A percentile compares a stretch with the other conserved stretches of the same genome.
Evolutionary conservation across 495 filamentous ascomycete genomes (phyloP).

Genomic region (Hypoxylon intermedium): DNA sequence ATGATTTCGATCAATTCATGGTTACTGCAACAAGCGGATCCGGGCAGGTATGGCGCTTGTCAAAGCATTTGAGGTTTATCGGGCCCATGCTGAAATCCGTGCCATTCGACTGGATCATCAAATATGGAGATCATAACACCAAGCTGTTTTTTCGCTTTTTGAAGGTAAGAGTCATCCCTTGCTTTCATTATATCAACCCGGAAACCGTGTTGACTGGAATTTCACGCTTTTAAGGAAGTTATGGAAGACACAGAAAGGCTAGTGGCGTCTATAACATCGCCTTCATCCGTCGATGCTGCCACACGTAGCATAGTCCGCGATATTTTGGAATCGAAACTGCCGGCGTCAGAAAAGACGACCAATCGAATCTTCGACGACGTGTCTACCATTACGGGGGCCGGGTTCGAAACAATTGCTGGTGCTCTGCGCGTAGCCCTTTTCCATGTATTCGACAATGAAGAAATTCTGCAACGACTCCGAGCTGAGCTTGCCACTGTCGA

Average conservation of each 20-base stretch:
- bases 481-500: slow-evolving; percentile 23
- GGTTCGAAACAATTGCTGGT: slow-evolving; percentile 37
- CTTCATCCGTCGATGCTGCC: slow-evolving; percentile 13
- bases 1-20: slow-evolving; percentile 35
- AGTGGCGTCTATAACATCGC: slow-evolving; percentile 19
- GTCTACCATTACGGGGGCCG: slow-evolving; percentile 30
- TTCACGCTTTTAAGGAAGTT: not conserved
- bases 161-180: slow-evolving; percentile 9
- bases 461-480: slow-evolving; percentile 26
- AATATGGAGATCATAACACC: slow-evolving; percentile 26
- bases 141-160: slow-evolving; percentile 32
- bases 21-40: slow-evolving; percentile 9
- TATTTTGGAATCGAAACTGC: slow-evolving; percentile 37
- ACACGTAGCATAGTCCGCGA: slow-evolving; percentile 29
- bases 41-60: slow-evolving; percentile 35
- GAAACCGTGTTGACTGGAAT: not conserved
- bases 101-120: slow-evolving; percentile 30
- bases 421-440: slow-evolving; percentile 32
- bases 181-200: not conserved
- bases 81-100: slow-evolving; percentile 32
- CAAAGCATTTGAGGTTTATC: slow-evolving; percentile 37
- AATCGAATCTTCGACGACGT: slow-evolving; percentile 33
- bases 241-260: slow-evolving; percentile 17
- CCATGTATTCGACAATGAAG: slow-evolving; percentile 29
- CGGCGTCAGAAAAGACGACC: slow-evolving; percentile 30